Base-by-base conservation (phyloP, 1,139 yeast genomes). In the Kodamaea sp. region DNA sequence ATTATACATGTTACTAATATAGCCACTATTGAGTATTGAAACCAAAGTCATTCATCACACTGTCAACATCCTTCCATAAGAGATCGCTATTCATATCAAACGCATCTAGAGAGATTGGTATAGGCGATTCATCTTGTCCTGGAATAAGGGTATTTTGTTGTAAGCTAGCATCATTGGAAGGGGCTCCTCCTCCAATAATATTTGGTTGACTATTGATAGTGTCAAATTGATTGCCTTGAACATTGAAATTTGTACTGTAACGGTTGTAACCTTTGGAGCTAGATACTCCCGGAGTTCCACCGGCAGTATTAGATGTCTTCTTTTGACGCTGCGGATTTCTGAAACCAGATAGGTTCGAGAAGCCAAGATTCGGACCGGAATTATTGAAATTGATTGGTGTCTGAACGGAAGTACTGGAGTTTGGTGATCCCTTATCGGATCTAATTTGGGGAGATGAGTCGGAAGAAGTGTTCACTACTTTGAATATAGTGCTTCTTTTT, bases 1-100 rank as follows among this genome's bases (percentile, higher is more conserved):
- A 18, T 18, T 18, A 18, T 18, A 18, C 21, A 18, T 18, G 21
- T 18, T 18, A 7, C 21, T 6, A 18, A n/a, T n/a, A n/a, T n/a
- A n/a, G n/a, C n/a, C n/a, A 23, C 26, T 22, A 41, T n/a, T 32
- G 38, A 7, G 77, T 70, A 35, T 84, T 87, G 65, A 90, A 89
- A 8, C 97, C 97, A 63, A 89, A 89, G 53, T 89, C 96, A 49
- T 86, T 86, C 96, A 90, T 88, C 40, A 90, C 86, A 34, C 86
- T 72, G 46, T 88, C 96, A 16, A 90, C 95, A 53, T 90, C 96
- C 53, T 83, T 84, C 90, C 95, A 88, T 10, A 88, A 74, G 49
- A 82, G 61, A 39, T 84, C 96, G 23, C 82, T 78, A 38, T 59
- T 62, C 40, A 63, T 48, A 33, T 67, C 74, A 35, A 67, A 53